These are phyloP conservation scores for Suhomyces yuchorum DNA, from an alignment of 1,139 yeast genomes.

Conservation along the genomic window DNA sequence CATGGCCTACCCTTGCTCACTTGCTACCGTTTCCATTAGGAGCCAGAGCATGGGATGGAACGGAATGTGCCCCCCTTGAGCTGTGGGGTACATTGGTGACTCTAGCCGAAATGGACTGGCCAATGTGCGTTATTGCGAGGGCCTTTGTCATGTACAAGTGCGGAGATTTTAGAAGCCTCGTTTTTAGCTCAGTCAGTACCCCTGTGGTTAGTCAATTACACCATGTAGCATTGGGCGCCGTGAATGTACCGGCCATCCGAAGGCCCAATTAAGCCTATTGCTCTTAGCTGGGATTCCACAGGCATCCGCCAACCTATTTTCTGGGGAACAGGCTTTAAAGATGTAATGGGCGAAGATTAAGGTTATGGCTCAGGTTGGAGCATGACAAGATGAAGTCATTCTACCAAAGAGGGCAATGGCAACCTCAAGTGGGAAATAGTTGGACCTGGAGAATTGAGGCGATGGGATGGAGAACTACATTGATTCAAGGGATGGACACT, in stretches of 20 bases:
- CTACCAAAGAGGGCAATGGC: too few relatives aligned
- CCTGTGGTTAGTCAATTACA: neutral
- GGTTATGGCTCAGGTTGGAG: neutral
- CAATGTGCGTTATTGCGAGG: constrained; percentile 2
- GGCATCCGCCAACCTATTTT: neutral
- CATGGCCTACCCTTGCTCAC: neutral
- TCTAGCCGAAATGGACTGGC: constrained; percentile 1
- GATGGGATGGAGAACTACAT: neutral
- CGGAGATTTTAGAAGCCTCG: constrained; percentile 2
- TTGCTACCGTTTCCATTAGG: neutral
- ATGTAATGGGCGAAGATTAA: neutral
- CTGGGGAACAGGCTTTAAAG: constrained; percentile 2
- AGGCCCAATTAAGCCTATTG: neutral
- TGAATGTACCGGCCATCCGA: constrained; percentile 1
- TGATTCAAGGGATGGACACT: neutral
- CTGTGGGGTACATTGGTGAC: constrained; percentile 1
- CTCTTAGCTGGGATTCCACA: neutral
- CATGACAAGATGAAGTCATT: neutral
- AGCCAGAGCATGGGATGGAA: neutral
- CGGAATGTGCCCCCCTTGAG: constrained; percentile 5
- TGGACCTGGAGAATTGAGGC: neutral
- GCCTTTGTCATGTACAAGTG: neutral
- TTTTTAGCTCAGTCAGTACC: neutral
- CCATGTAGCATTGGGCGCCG: neutral
- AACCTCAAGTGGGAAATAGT: neutral